A percentile compares a stretch with the other conserved stretches of the same genome.
Evolutionary conservation across 768 basidiomycete species (phyloP).

Genomic region (Termitomyces sp.): DNA sequence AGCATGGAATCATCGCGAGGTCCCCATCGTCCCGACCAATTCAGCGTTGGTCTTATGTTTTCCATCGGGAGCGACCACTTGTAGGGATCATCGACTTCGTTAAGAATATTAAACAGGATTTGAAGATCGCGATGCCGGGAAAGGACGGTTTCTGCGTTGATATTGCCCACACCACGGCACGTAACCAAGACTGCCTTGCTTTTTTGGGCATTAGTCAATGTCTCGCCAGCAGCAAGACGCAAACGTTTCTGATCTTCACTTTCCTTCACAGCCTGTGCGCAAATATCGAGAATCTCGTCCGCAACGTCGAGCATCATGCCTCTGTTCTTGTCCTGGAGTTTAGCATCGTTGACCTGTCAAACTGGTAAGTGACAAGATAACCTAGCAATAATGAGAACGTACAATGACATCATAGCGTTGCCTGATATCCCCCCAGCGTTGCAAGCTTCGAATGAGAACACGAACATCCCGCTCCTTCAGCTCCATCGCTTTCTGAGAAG

Average conservation of each 20-base stretch:
- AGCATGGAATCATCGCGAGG: slow-evolving; percentile 91
- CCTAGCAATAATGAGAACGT: slow-evolving; percentile 22
- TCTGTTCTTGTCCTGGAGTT: slow-evolving; percentile 90
- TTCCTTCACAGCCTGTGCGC: slow-evolving; percentile 76
- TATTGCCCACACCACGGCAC: slow-evolving; percentile 83
- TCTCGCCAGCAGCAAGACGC: slow-evolving; percentile 77
- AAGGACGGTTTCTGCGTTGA: slow-evolving; percentile 97
- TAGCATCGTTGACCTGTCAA: slow-evolving; percentile 76
- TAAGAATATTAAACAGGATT: slow-evolving; percentile 79
- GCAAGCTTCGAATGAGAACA: slow-evolving; percentile 89
- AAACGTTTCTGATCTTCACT: slow-evolving; percentile 77
- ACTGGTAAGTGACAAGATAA: neutral
- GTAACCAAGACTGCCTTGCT: slow-evolving; percentile 95
- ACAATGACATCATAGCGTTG: slow-evolving; percentile 93
- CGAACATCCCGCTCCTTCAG: slow-evolving; percentile 97
- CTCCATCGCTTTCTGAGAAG: slow-evolving; percentile 92
- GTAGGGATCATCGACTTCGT: slow-evolving; percentile 65
- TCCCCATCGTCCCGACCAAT: slow-evolving; percentile 96
- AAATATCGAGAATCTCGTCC: slow-evolving; percentile 89
- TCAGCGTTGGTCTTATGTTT: slow-evolving; percentile 87
- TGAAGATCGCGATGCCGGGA: slow-evolving; percentile 85
- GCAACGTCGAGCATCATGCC: slow-evolving; percentile 86
- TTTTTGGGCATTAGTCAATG: slow-evolving; percentile 88
- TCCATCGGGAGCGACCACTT: slow-evolving; percentile 89
- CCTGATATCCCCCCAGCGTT: slow-evolving; percentile 97